Evolutionary conservation across 441 rosid genomes (phyloP).

Genomic region (Jatropha podagrica): DNA sequence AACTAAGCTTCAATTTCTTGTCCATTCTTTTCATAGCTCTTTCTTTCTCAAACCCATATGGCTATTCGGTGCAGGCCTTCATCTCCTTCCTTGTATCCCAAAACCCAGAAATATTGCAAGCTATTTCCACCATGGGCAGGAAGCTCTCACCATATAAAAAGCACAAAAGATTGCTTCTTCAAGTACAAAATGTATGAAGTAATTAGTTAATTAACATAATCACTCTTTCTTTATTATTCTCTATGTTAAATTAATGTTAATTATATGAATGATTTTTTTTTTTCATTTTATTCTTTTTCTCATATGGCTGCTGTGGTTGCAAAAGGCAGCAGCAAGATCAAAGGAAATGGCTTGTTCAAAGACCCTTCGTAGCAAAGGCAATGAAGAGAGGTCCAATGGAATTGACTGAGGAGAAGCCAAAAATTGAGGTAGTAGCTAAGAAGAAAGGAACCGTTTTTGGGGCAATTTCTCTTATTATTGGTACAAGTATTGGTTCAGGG

Average conservation of each 20-base stretch:
- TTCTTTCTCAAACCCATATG: conserved; percentile 19
- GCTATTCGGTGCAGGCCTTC: conserved; percentile 22
- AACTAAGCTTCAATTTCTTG: conserved; percentile 12
- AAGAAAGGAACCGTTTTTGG: conserved; percentile 53
- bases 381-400: conserved; percentile 20
- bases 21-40: conserved; percentile 27
- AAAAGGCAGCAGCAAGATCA: conserved; percentile 25
- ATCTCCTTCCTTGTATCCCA: conserved; percentile 23
- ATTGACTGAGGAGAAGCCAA: conserved; percentile 5
- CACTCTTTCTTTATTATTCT: neutral
- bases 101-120: conserved; percentile 2
- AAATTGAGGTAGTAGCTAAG: conserved; percentile 1
- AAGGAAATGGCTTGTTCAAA: conserved; percentile 9
- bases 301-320: conserved; percentile 22
- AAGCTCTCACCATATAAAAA: neutral
- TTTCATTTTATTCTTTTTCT: neutral
- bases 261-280: neutral
- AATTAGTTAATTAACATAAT: neutral
- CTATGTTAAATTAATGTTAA: neutral
- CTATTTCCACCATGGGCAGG: conserved; percentile 12
- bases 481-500: conserved; percentile 66
- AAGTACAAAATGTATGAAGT: conserved; percentile 24
- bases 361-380: conserved; percentile 12
- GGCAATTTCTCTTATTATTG: conserved; percentile 59
- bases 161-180: conserved; percentile 9